Conservation (phyloP, 257 asterid species). For the Leptodermis oblonga region DNA sequence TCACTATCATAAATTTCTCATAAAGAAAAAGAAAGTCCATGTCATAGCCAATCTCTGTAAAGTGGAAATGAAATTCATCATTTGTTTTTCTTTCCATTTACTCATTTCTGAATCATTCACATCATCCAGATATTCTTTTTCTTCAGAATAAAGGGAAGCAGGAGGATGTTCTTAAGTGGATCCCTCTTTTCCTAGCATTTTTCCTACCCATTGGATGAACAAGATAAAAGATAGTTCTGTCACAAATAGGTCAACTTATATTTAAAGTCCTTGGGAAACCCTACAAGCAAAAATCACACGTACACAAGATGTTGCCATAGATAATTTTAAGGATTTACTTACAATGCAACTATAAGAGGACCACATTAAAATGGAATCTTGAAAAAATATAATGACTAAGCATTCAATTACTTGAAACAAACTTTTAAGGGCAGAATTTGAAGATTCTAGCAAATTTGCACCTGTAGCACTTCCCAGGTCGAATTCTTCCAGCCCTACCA, state of each 20-base stretch:
- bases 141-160: neutral
- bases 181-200: neutral
- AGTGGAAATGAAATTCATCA: neutral
- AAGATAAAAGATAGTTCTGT: neutral
- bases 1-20: too few relatives aligned
- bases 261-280: neutral
- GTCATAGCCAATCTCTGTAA: neutral
- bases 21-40: neutral
- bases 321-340: neutral
- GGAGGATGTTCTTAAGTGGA: neutral
- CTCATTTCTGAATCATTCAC: neutral
- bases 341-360: neutral
- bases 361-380: neutral
- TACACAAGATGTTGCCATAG: neutral
- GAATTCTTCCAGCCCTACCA: constrained; percentile 96
- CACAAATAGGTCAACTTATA: neutral
- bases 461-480: constrained; percentile 99
- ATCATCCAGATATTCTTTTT: neutral
- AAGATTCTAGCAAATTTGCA: constrained; percentile 19
- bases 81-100: neutral
- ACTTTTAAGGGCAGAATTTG: neutral
- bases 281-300: neutral
- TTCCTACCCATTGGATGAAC: neutral
- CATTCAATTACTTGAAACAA: neutral
- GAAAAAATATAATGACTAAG: neutral